Evolutionary conservation across 2,329 filamentous ascomycete species (phyloP).

Genomic region (Cercospora zeae-maydis): DNA sequence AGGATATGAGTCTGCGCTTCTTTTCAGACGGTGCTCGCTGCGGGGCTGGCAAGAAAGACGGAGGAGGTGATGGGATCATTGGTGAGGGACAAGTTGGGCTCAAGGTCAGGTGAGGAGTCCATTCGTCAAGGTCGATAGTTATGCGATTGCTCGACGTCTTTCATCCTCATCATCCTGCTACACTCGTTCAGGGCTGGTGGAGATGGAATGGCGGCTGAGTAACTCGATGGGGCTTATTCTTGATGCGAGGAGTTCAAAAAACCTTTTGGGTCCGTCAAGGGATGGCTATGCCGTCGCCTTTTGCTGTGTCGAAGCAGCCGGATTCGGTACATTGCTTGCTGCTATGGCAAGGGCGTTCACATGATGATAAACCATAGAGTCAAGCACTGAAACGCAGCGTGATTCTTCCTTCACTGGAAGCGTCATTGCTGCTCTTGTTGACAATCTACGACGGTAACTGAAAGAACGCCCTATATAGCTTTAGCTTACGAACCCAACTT

Average conservation of each 20-base stretch:
- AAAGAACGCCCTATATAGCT: slow-evolving; percentile 11
- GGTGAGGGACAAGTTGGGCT: slow-evolving; percentile 40
- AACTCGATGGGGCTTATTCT: slow-evolving; percentile 99
- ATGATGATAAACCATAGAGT: slow-evolving; percentile 99
- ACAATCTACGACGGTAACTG: slow-evolving; percentile 40
- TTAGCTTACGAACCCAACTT: neutral
- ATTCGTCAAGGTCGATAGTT: slow-evolving; percentile 93
- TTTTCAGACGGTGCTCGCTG: slow-evolving; percentile 33
- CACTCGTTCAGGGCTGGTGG: slow-evolving; percentile 19
- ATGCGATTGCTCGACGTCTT: slow-evolving; percentile 78
- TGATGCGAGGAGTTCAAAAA: slow-evolving; percentile 79
- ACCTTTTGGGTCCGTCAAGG: slow-evolving; percentile 42
- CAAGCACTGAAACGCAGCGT: slow-evolving; percentile 76
- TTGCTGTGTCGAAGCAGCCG: slow-evolving; percentile 67
- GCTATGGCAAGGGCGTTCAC: slow-evolving; percentile 48
- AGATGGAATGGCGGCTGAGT: slow-evolving; percentile 50
- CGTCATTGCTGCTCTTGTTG: slow-evolving; percentile 33
- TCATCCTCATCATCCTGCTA: slow-evolving; percentile 23
- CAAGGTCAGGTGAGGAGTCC: slow-evolving; percentile 56
- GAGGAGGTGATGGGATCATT: slow-evolving; percentile 37
- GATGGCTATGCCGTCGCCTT: slow-evolving; percentile 31
- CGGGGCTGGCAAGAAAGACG: slow-evolving; percentile 33
- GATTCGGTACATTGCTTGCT: slow-evolving; percentile 43
- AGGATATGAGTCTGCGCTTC: slow-evolving; percentile 82
- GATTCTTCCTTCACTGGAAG: slow-evolving; percentile 47